Percentiles rank a stretch among this genome's conserved stretches.
phyloP scores from a whole-genome alignment of 2,329 filamentous ascomycete genomes.

The Botrytis elliptica region DNA sequence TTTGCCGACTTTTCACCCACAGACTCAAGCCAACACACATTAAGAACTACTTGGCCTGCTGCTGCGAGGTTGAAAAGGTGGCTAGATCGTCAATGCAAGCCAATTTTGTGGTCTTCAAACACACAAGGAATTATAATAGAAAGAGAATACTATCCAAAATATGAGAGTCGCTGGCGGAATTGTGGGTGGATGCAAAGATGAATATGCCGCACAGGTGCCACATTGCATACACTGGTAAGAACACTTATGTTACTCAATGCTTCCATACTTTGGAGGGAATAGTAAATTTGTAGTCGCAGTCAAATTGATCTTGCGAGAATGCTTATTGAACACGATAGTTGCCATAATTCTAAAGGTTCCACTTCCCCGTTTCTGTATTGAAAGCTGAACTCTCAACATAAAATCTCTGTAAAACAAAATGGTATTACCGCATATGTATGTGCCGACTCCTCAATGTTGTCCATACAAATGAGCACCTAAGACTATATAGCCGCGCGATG shows the following conservation, averaged over 20 bases:
- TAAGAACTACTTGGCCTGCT: neutral
- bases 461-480: neutral
- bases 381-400: neutral
- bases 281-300: neutral
- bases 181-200: neutral
- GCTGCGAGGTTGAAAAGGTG: neutral
- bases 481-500: neutral
- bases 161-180: neutral
- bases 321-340: neutral
- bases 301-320: neutral
- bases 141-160: neutral
- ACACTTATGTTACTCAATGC: fast-evolving
- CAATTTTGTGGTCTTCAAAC: fast-evolving
- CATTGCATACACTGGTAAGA: neutral
- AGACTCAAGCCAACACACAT: neutral
- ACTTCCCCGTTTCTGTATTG: fast-evolving
- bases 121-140: neutral
- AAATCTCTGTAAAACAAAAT: neutral
- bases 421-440: neutral
- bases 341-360: neutral
- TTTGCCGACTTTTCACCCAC: neutral
- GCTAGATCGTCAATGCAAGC: neutral
- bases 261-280: neutral
- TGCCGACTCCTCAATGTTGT: neutral
- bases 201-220: fast-evolving